Base-by-base conservation (phyloP, 257 asterid genomes). In the Solanum appendiculatum region DNA sequence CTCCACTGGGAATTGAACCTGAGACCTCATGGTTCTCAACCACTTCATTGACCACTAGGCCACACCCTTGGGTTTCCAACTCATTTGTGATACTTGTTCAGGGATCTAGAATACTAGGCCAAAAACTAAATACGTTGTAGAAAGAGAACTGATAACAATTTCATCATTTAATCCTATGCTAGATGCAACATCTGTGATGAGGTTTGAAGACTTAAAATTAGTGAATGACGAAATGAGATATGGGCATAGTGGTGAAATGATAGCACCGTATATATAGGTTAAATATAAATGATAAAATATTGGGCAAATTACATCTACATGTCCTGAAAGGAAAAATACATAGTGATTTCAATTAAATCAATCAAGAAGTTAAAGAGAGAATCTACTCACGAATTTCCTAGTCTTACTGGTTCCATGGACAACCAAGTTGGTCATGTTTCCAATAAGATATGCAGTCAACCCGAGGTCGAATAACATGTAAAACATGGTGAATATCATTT, bases 351-450 rank as follows among this genome's bases (percentile, higher is more conserved):
- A 75, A n/a, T 42, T 83, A 64, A 64, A 46, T 85, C 40, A 86
- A 29, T 36, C 23, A 66, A 48, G 56, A 40, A 56, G 56, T 77
- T 40, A 77, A 16, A 10, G 58, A 86, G 86, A 80, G 37, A 39
- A 54, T 44, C 81, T 48, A 93, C 98, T 94, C 92, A 95, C 98
- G 74, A 93, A 95, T 90, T 92, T 91, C 88, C 94, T 91, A 83
- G 98, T 95, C 89, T 90, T 91, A 60, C 93, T 88, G 89, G 98
- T 94, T 88, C 95, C 91, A 86, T 95, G 98, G 51, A 95, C 98
- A 83, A 95, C 94, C 94, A 95, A 87, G 91, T 95, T 95, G 88
- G 98, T 95, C 98, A 95, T 94, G 92, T 95, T 95, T 63, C 98
- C 98, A 64, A 95, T 93, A 88, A 94, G 89, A 86, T 95, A 95